Base-by-base conservation (phyloP, 148 eudicot genomes). In the Oxyria digyna region DNA sequence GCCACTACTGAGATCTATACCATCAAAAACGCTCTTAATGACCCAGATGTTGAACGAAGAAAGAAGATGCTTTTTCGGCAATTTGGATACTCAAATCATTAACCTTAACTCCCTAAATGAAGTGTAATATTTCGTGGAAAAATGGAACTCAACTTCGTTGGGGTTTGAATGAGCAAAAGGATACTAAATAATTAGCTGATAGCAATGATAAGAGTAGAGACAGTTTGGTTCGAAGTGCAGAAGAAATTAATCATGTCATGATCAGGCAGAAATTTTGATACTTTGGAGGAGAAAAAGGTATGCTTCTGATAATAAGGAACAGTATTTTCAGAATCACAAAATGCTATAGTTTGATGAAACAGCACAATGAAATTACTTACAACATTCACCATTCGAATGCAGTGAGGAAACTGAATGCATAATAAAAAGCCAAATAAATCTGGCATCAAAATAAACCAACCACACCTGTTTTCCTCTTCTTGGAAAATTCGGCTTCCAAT, bases 391-490 rank as follows among this genome's bases (percentile, higher is more conserved):
- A 20, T 50, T 31, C 15, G 0, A 27, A 13, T 27, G 31, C 65
- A 59, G n/a, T n/a, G n/a, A n/a, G 20, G 38, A 0, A 57, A 13
- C 37, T 29, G 38, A 13, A 59, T 27, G 37, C 38, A 57, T 27
- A 24, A 32, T 17, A 35, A 13, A 33, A n/a, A 24, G 17, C 38
- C 38, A 59, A 23, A 62, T 40, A 41, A 55, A 35, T 52, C 21
- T 32, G 40, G 7, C 52, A 18, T 18, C 42, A 13, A 50, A 33
- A 54, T 20, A 52, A 67, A 5, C 14, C 9, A n/a, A 26, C 63
- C 87, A 69, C 79, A 77, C 98, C 97, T 82, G 77, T 86, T 88
- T 82, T 94, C 59, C 88, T 83, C 77, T 84, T 85, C 81, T 88
- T 93, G 81, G 68, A 75, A 69, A 76, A 67, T 65, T 76, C 80